Evolutionary conservation across 148 eudicot species (phyloP), one percentile per base, ranked within the genome.

Genomic region (Chenopodium formosanum): DNA sequence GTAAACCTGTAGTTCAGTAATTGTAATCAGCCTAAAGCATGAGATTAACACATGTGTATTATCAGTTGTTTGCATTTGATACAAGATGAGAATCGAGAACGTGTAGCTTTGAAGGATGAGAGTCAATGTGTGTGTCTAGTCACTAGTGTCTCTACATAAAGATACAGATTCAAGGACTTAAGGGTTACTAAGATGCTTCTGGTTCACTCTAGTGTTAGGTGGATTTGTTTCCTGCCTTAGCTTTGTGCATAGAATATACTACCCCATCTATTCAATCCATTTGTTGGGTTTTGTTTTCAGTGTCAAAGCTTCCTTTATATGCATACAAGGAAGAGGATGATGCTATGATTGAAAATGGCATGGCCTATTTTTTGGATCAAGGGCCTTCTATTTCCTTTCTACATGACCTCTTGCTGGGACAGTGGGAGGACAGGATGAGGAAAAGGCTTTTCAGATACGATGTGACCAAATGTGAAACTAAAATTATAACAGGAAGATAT

Each of bases 221-320:
- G 19, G n/a, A 31, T 29, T 52, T 56, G 6, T 22, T 14, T 58
- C 14, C 31, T 50, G 20, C 2, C 19, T 46, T 46, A 52, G 8
- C 4, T 70, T 23, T 80, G 34, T 60, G 7, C 44, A 6, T 40
- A 40, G 44, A 62, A 6, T 29, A n/a, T 79, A 20, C 2, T 32
- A 34, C 44, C 32, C 64, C 32, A 19, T 60, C 44, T 53, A 37
- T 32, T 32, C 3, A 19, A 82, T 16, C 72, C 31, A 16, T 37
- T 37, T 40, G 11, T 9, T 50, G 31, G 40, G 20, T 76, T 46
- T 46, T 78, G 6, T 19, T 82, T 80, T 86, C 83, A 90, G 93
- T 76, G 63, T 81, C 93, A 10, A 90, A 90, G 83, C 89, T 94
- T 65, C 98, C 98, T 79, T 69, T 94, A 74, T 94, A 92, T 84